Conservation (phyloP, 257 asterid genomes). For the Solanum medicagineum region DNA sequence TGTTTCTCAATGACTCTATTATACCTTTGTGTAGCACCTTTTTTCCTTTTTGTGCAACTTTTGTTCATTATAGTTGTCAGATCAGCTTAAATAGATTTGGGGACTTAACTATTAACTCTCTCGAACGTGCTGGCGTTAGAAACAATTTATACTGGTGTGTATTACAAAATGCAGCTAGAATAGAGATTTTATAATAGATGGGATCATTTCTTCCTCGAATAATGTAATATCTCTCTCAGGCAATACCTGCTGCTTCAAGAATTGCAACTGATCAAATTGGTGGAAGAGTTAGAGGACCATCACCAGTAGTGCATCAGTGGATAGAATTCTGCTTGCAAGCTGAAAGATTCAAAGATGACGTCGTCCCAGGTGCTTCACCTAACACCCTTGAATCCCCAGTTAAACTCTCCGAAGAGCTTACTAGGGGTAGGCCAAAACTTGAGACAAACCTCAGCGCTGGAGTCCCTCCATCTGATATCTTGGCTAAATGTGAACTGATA, state of each 20-base stretch:
- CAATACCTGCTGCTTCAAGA: constrained; percentile 56
- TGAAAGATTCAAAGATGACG: constrained; percentile 57
- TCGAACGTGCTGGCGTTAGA: neutral
- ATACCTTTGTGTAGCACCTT: neutral
- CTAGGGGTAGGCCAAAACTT: constrained; percentile 47
- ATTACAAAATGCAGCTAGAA: neutral
- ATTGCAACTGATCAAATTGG: constrained; percentile 46
- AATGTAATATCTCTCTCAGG: constrained; percentile 23
- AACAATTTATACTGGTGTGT: neutral
- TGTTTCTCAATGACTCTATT: neutral
- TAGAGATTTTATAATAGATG: neutral
- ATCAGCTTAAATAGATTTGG: neutral
- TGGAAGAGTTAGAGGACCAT: constrained; percentile 81
- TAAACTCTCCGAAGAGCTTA: constrained; percentile 13
- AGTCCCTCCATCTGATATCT: constrained; percentile 59
- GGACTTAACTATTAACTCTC: neutral
- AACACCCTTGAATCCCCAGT: constrained; percentile 24
- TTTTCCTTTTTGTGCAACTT: neutral
- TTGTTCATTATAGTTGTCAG: neutral
- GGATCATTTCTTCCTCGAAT: neutral
- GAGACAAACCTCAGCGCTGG: constrained; percentile 58
- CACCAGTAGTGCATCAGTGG: constrained; percentile 81
- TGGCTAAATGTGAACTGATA: constrained; percentile 62
- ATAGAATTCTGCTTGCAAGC: constrained; percentile 75
- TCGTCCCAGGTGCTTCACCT: constrained; percentile 72